These are phyloP conservation scores for Alternaria sp. DNA, from an alignment of 2,329 filamentous ascomycete genomes.

Conservation along the genomic window DNA sequence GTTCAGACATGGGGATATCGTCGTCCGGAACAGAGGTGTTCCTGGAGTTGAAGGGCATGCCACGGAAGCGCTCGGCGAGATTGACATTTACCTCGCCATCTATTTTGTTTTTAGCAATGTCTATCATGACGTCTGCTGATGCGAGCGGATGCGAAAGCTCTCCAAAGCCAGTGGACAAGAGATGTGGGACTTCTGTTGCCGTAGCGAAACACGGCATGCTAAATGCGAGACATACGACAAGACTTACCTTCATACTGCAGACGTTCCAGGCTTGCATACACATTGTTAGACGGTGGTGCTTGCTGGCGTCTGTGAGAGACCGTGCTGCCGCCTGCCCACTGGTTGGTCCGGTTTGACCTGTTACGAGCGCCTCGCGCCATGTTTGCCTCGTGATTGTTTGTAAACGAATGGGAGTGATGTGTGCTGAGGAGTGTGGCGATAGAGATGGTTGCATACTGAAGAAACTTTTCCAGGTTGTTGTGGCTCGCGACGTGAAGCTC, in stretches of 20 bases:
- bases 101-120: constrained; percentile 16
- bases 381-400: constrained; percentile 5
- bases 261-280: constrained; percentile 17
- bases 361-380: constrained; percentile 21
- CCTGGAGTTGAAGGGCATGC: not conserved
- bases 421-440: not conserved
- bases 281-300: constrained; percentile 16
- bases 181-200: not conserved
- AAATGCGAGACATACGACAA: not conserved
- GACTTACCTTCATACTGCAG: constrained; percentile 20
- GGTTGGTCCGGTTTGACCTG: constrained; percentile 10
- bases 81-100: constrained; percentile 32
- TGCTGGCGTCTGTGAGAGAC: not conserved
- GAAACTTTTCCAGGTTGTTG: not conserved
- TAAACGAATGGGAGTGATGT: not conserved
- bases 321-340: constrained; percentile 10
- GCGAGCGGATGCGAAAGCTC: not conserved
- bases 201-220: not conserved
- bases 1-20: constrained; percentile 23
- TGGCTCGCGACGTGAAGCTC: not conserved
- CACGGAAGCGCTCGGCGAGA: constrained; percentile 27
- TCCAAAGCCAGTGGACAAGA: not conserved
- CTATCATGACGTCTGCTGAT: not conserved
- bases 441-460: not conserved
- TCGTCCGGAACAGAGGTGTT: constrained; percentile 21